Base-by-base conservation (phyloP, 2,329 filamentous ascomycete species). In the Venturia carpophila region DNA sequence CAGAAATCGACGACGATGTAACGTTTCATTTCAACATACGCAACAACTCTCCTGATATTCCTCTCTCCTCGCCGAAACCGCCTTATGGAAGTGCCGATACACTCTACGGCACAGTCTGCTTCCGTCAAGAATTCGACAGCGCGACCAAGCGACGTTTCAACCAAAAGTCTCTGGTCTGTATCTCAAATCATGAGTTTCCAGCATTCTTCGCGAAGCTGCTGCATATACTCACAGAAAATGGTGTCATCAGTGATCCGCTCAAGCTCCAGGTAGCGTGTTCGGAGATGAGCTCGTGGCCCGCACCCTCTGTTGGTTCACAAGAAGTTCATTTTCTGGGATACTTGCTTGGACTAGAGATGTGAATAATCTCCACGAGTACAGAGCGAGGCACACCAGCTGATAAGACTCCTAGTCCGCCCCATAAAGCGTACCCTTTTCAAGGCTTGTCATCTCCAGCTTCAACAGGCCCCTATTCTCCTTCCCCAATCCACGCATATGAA, bases 41-140 rank as follows among this genome's bases (percentile, higher is more conserved):
- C 63, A 78, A 78, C 68, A 74, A 75, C 67, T 78, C 76, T 10
- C 86, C 87, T 3, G 85, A 88, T 67, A 84, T 90, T 56, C 83
- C 68, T 37, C 69, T 78, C 11, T 71, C 66, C 61, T 77, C 75
- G 17, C 75, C 76, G 19, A 72, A 73, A 58, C 67, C 73, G 19
- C 75, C 75, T n/a, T 69, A 77, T 69, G 76, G 75, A 39, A 78
- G 74, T 65, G 66, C 73, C 13, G 71, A 69, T 56, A 70, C 70
- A 19, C 71, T 78, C 65, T 74, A 75, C 64, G 75, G 70, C 37
- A 72, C 69, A 42, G 76, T 74, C 56, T 69, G 78, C 62, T 78
- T 78, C 62, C 75, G 76, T 56, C 76, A 77, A 66, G 75, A 77
- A 65, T 75, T 73, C 37, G 76, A 78, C 64, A 66, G 72, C 30